Conservation (phyloP, 2,329 filamentous ascomycete species). For the Alternaria arborescens region DNA sequence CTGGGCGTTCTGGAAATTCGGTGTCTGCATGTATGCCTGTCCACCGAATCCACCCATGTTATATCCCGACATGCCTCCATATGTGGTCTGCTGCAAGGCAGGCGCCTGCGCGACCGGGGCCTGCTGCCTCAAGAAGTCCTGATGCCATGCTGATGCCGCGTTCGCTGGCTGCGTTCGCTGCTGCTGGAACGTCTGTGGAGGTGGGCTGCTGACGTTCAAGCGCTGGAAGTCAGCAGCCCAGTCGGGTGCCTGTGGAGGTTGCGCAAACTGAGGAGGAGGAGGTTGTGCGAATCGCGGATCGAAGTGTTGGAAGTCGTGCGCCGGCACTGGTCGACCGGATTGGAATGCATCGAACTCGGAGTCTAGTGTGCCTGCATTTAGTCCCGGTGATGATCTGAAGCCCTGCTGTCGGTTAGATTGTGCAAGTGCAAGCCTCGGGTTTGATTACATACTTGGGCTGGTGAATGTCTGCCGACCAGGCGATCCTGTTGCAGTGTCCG, state of each 20-base stretch:
- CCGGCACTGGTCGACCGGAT: slow-evolving; percentile 55
- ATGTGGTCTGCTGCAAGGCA: slow-evolving; percentile 36
- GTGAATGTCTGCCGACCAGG: slow-evolving; percentile 62
- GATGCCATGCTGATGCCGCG: slow-evolving; percentile 62
- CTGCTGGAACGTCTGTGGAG: slow-evolving; percentile 58
- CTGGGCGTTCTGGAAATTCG: slow-evolving; percentile 29
- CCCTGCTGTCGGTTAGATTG: slow-evolving; percentile 54
- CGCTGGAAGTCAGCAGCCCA: slow-evolving; percentile 62
- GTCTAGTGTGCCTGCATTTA: slow-evolving; percentile 65
- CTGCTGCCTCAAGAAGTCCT: slow-evolving; percentile 64
- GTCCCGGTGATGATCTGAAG: slow-evolving; percentile 66
- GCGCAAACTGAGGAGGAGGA: slow-evolving; percentile 47
- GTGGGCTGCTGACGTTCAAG: slow-evolving; percentile 53
- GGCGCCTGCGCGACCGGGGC: slow-evolving; percentile 42
- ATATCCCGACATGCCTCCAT: slow-evolving; percentile 39
- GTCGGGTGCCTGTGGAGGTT: slow-evolving; percentile 48
- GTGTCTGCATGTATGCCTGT: slow-evolving; percentile 36
- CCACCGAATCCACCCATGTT: slow-evolving; percentile 39
- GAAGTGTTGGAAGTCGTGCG: slow-evolving; percentile 51
- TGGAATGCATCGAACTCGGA: slow-evolving; percentile 76
- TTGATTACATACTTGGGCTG: slow-evolving; percentile 61
- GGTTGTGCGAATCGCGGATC: slow-evolving; percentile 50
- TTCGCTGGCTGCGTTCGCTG: slow-evolving; percentile 49
- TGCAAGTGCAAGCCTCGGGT: background rate
- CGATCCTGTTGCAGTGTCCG: slow-evolving; percentile 78